phyloP scores from a whole-genome alignment of 345 rosid genomes.

The Fremontodendron californicum region DNA sequence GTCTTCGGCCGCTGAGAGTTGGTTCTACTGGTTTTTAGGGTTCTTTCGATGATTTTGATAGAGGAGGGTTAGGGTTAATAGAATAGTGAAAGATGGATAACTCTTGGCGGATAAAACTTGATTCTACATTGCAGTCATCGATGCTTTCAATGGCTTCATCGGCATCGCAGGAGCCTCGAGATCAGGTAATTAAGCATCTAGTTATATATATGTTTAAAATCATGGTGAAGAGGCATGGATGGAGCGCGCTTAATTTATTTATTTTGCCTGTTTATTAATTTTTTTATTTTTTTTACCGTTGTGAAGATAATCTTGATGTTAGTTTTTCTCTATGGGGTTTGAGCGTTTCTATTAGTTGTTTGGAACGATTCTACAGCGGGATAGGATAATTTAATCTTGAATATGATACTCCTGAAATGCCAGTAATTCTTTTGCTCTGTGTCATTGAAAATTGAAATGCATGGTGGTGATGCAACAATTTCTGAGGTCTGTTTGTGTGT shows the following conservation, averaged over 20 bases:
- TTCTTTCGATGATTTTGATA: conserved; percentile 19
- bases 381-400: not conserved
- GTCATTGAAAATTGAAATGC: not conserved
- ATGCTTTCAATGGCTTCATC: conserved; percentile 25
- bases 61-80: conserved; percentile 21
- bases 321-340: not conserved
- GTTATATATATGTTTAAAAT: not conserved
- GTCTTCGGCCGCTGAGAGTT: not conserved
- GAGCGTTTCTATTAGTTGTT: not conserved
- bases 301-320: not conserved
- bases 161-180: conserved; percentile 30
- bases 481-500: not conserved
- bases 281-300: too few relatives aligned
- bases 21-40: not conserved
- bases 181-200: conserved; percentile 26
- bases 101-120: conserved; percentile 36
- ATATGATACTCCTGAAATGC: not conserved
- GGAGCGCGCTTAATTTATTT: not conserved
- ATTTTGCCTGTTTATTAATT: too few relatives aligned
- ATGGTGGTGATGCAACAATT: not conserved
- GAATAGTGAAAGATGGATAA: conserved; percentile 30
- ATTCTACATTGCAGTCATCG: conserved; percentile 28
- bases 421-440: not conserved
- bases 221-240: not conserved
- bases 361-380: not conserved